Evolutionary conservation across 2,329 filamentous ascomycete genomes (phyloP).

Genomic region (Alternaria rosae): DNA sequence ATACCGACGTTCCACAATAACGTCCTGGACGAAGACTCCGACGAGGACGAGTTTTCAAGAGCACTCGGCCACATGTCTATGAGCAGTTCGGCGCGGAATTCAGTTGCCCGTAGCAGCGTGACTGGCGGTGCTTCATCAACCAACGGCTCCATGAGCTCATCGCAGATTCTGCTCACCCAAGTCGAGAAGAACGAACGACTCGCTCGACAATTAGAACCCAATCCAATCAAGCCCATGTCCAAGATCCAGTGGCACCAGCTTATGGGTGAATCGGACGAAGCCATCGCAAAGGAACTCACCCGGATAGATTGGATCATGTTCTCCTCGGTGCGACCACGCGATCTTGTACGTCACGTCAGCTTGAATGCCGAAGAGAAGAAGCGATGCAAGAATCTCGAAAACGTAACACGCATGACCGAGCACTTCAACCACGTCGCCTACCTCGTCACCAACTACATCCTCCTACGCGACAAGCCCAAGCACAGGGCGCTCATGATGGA

Average conservation of each 20-base stretch:
- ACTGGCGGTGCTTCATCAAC: constrained; percentile 37
- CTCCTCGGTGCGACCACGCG: constrained; percentile 88
- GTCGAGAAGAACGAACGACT: constrained; percentile 83
- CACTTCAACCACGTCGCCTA: constrained; percentile 72
- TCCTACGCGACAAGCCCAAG: constrained; percentile 94
- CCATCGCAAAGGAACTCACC: constrained; percentile 89
- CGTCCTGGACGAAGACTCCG: constrained; percentile 51
- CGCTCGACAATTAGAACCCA: constrained; percentile 74
- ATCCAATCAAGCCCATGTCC: constrained; percentile 72
- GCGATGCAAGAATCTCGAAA: constrained; percentile 77
- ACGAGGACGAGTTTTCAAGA: constrained; percentile 44
- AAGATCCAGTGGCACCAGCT: constrained; percentile 91
- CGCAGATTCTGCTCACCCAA: constrained; percentile 65
- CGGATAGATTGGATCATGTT: constrained; percentile 99
- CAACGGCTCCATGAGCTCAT: constrained; percentile 41
- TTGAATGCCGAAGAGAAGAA: constrained; percentile 74
- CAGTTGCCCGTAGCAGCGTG: constrained; percentile 40
- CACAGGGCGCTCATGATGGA: constrained; percentile 90
- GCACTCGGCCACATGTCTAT: constrained; percentile 43
- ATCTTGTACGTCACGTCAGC: constrained; percentile 90
- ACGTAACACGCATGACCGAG: constrained; percentile 92
- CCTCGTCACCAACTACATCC: constrained; percentile 62
- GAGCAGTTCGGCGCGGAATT: constrained; percentile 33
- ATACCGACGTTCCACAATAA: constrained; percentile 53
- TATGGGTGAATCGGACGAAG: constrained; percentile 84